Conservation (phyloP, 164 flowering plant species). For the Nymphaea thermarum region DNA sequence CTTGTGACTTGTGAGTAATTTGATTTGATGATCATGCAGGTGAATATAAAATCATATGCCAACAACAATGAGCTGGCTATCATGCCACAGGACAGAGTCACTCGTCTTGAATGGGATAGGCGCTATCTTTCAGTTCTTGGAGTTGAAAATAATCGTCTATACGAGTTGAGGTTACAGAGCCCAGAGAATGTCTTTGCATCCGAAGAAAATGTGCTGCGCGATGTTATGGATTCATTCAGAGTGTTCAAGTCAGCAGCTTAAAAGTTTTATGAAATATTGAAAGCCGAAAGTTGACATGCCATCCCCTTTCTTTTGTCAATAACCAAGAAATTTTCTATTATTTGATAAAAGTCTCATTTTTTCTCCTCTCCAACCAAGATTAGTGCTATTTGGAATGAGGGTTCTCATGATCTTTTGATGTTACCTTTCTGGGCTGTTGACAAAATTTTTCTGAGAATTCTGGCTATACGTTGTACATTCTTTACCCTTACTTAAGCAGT, state of each 20-base stretch:
- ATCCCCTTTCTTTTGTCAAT: no score
- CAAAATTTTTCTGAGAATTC: no score
- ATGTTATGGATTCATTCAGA: constrained; percentile 80
- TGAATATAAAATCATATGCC: constrained; percentile 89
- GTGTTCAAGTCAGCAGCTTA: constrained; percentile 54
- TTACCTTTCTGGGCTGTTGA: no score
- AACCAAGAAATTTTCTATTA: no score
- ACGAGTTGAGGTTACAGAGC: constrained; percentile 70
- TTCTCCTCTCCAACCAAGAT: no score
- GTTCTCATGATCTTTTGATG: no score
- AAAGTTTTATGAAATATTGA: neutral
- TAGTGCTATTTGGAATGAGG: no score
- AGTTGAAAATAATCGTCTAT: constrained; percentile 76
- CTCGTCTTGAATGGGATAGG: constrained; percentile 75
- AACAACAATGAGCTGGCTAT: constrained; percentile 93
- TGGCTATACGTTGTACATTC: no score
- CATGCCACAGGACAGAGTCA: constrained; percentile 74
- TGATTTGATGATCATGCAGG: constrained; percentile 25
- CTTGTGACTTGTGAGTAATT: neutral
- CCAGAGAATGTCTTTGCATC: constrained; percentile 78
- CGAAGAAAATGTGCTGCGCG: constrained; percentile 71
- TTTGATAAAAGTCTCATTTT: no score
- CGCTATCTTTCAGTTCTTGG: constrained; percentile 95
- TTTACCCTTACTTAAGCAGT: no score
- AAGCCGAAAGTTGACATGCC: no score